Percentiles rank a stretch among this genome's conserved stretches.
Conservation (phyloP, 2,329 filamentous ascomycete genomes). For the Hypoxylon sp. region DNA sequence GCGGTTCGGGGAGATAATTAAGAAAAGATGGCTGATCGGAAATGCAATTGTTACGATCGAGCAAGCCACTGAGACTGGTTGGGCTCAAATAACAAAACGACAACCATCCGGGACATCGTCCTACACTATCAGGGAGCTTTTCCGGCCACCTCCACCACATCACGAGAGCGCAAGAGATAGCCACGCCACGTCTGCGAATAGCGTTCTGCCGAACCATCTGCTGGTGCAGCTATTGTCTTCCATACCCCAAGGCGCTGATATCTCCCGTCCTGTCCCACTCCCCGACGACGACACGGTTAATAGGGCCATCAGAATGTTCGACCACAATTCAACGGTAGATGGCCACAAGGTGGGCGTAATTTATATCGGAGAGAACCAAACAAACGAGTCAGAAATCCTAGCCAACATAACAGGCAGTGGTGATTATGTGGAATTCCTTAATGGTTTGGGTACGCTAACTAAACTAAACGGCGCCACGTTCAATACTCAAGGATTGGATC, state of each 20-base stretch:
- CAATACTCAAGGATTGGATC: slow-evolving; percentile 93
- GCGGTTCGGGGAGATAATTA: slow-evolving; percentile 73
- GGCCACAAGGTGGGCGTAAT: slow-evolving; percentile 96
- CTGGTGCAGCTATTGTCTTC: slow-evolving; percentile 76
- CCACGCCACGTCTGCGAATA: slow-evolving; percentile 65
- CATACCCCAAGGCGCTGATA: slow-evolving; percentile 67
- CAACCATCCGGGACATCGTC: slow-evolving; percentile 76
- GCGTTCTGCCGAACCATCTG: slow-evolving; percentile 78
- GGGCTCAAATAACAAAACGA: slow-evolving; percentile 77
- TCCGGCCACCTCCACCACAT: slow-evolving; percentile 68
- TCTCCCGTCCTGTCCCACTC: slow-evolving; percentile 77
- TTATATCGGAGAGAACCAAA: slow-evolving; percentile 91
- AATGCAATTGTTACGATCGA: slow-evolving; percentile 80
- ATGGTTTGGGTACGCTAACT: slow-evolving; percentile 83
- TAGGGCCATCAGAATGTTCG: slow-evolving; percentile 83
- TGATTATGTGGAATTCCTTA: slow-evolving; percentile 88
- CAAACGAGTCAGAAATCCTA: slow-evolving; percentile 83
- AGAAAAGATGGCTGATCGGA: slow-evolving; percentile 78
- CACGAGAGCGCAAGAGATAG: slow-evolving; percentile 65
- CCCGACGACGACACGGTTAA: slow-evolving; percentile 76
- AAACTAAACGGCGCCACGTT: slow-evolving; percentile 84
- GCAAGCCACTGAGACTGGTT: slow-evolving; percentile 73
- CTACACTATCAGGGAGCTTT: slow-evolving; percentile 70
- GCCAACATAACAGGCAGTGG: slow-evolving; percentile 86
- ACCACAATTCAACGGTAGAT: slow-evolving; percentile 89